These are phyloP conservation scores for Mucor sp. DNA, from an alignment of 371 early-diverging fungal species.

Conservation along the genomic window DNA sequence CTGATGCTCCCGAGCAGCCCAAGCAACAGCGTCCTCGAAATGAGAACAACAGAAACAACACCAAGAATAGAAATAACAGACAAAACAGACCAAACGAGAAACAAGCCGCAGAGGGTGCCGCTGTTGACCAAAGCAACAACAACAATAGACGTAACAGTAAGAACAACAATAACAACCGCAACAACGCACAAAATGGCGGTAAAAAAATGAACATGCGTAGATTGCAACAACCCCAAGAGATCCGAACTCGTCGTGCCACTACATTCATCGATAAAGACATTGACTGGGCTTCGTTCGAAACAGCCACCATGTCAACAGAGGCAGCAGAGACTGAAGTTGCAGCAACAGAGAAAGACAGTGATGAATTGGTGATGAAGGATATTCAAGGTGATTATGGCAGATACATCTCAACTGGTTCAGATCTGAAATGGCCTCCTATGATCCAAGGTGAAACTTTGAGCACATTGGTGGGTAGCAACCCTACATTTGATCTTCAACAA, in stretches of 20 bases:
- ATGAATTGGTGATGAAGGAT: constrained; percentile 22
- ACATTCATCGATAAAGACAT: constrained; percentile 50
- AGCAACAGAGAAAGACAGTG: constrained; percentile 14
- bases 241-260: constrained; percentile 35
- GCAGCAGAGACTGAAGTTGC: not conserved
- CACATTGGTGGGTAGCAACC: constrained; percentile 39
- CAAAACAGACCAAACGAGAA: not conserved
- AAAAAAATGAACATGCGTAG: constrained; percentile 1
- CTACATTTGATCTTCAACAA: constrained; percentile 40
- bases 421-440: constrained; percentile 21
- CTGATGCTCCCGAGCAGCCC: constrained; percentile 19
- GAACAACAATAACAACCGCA: constrained; percentile 11
- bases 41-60: not conserved
- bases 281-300: constrained; percentile 39
- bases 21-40: constrained; percentile 12
- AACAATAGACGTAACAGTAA: constrained; percentile 8
- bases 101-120: not conserved
- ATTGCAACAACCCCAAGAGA: constrained; percentile 19
- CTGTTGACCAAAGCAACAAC: constrained; percentile 9
- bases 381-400: constrained; percentile 36
- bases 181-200: constrained; percentile 10
- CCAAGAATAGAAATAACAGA: not conserved
- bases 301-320: not conserved
- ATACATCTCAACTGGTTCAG: constrained; percentile 30
- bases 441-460: constrained; percentile 21